These are phyloP conservation scores for Xylariaceae sp. DNA, from an alignment of 2,329 filamentous ascomycete genomes.

Conservation along the genomic window DNA sequence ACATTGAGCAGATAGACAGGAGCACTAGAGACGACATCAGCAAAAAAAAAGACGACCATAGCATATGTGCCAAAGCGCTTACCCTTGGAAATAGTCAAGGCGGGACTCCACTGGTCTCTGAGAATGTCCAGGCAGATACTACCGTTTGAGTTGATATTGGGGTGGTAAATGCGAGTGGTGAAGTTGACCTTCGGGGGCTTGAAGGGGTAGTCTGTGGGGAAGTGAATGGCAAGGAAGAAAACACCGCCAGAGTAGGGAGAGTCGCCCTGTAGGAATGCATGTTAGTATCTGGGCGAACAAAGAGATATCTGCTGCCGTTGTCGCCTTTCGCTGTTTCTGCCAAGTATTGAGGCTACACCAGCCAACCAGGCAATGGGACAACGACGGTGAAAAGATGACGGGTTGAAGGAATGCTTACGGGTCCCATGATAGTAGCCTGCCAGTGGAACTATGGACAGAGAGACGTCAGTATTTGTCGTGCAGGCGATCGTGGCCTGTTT, in stretches of 20 bases:
- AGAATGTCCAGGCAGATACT: constrained; percentile 98
- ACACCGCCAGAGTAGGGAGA: constrained; percentile 97
- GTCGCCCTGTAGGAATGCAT: constrained; percentile 58
- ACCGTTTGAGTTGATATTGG: constrained; percentile 99
- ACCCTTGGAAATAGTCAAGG: constrained; percentile 98
- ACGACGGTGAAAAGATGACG: constrained; percentile 20
- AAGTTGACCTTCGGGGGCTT: constrained; percentile 99
- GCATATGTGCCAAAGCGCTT: constrained; percentile 25
- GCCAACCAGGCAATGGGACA: not conserved
- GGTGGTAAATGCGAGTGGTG: constrained; percentile 98
- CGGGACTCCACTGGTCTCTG: constrained; percentile 98
- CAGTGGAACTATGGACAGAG: constrained; percentile 77
- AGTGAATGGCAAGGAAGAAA: constrained; percentile 98
- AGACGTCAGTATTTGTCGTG: constrained; percentile 30
- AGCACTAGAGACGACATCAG: constrained; percentile 57
- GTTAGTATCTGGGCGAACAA: constrained; percentile 6
- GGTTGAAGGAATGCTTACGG: constrained; percentile 58
- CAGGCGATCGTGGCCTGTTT: constrained; percentile 20
- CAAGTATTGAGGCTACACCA: not conserved
- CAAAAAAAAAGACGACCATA: not conserved
- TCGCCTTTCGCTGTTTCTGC: not conserved
- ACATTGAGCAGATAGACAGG: constrained; percentile 98
- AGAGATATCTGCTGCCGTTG: not conserved
- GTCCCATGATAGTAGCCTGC: constrained; percentile 99
- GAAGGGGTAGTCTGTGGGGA: constrained; percentile 99